Evolutionary conservation across 352 stramenopile species (phyloP).

Genomic region (Lagenidium giganteum): DNA sequence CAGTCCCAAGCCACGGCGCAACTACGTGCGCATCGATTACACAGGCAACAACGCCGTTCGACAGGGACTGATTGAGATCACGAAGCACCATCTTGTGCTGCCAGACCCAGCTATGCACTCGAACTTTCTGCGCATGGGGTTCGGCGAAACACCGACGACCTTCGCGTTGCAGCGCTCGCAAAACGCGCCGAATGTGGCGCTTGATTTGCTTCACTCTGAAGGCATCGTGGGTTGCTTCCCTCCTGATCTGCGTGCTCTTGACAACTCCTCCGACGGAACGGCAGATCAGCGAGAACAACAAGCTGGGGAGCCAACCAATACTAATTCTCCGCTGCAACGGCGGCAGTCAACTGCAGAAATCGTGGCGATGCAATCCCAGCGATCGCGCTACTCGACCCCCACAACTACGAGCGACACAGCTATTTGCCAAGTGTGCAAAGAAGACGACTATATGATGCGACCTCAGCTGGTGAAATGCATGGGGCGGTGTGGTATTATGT

Average conservation of each 20-base stretch:
- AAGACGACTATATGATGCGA: slow-evolving; percentile 83
- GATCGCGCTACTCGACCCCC: slow-evolving; percentile 38
- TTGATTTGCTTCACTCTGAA: slow-evolving; percentile 71
- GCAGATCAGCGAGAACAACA: no score
- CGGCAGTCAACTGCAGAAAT: slow-evolving; percentile 70
- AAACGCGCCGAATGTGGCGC: slow-evolving; percentile 67
- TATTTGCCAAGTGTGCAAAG: slow-evolving; percentile 52
- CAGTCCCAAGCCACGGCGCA: slow-evolving; percentile 25
- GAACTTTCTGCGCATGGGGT: slow-evolving; percentile 80
- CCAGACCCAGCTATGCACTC: slow-evolving; percentile 76
- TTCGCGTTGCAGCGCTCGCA: slow-evolving; percentile 77
- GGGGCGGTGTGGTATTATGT: slow-evolving; percentile 40
- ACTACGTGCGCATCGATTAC: slow-evolving; percentile 49
- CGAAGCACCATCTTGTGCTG: slow-evolving; percentile 69
- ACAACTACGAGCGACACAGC: slow-evolving; percentile 22
- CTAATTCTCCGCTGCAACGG: slow-evolving; percentile 14
- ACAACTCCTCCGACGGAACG: no score
- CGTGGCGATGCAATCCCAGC: slow-evolving; percentile 62
- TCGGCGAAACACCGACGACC: slow-evolving; percentile 61
- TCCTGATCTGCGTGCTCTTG: no score
- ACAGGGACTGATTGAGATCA: slow-evolving; percentile 76
- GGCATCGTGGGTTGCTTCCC: slow-evolving; percentile 45
- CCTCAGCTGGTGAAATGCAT: slow-evolving; percentile 63
- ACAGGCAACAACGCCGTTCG: slow-evolving; percentile 61
- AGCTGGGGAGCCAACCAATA: slow-evolving; percentile 11